Evolutionary conservation across 1,284 basidiomycete genomes (phyloP).

Genomic region (Pascua guehoae): DNA sequence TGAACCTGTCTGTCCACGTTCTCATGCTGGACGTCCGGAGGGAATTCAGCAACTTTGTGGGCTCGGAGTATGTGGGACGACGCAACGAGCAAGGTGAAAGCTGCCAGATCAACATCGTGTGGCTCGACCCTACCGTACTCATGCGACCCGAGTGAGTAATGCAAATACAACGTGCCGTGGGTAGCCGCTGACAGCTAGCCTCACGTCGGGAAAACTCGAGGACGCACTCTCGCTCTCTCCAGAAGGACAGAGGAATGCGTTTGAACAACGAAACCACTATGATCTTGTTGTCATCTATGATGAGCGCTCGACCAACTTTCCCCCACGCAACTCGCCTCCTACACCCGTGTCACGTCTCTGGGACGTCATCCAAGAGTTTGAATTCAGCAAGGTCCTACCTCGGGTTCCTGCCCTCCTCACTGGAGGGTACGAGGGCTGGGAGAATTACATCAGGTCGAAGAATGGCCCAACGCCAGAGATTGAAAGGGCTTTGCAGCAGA

Average conservation of each 20-base stretch:
- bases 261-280: slow-evolving; percentile 76
- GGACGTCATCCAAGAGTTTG: slow-evolving; percentile 66
- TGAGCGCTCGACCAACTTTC: slow-evolving; percentile 60
- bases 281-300: slow-evolving; percentile 91
- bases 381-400: slow-evolving; percentile 68
- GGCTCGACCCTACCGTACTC: slow-evolving; percentile 78
- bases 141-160: slow-evolving; percentile 62
- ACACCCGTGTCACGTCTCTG: slow-evolving; percentile 62
- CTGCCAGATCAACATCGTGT: slow-evolving; percentile 60
- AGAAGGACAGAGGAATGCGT: slow-evolving; percentile 64
- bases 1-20: slow-evolving; percentile 59
- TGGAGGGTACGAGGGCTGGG: slow-evolving; percentile 84
- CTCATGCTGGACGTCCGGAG: slow-evolving; percentile 79
- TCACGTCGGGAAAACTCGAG: slow-evolving; percentile 66
- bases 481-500: no score
- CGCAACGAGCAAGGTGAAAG: slow-evolving; percentile 3
- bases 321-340: slow-evolving; percentile 48
- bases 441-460: slow-evolving; percentile 54
- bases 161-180: not conserved
- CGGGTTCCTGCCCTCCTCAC: slow-evolving; percentile 76
- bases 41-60: slow-evolving; percentile 71
- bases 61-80: slow-evolving; percentile 49
- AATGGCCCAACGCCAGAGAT: no score
- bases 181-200: slow-evolving; percentile 50
- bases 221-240: slow-evolving; percentile 71